Base-by-base conservation (phyloP, 1,139 yeast genomes). In the Hyphopichia pseudoburtonii region DNA sequence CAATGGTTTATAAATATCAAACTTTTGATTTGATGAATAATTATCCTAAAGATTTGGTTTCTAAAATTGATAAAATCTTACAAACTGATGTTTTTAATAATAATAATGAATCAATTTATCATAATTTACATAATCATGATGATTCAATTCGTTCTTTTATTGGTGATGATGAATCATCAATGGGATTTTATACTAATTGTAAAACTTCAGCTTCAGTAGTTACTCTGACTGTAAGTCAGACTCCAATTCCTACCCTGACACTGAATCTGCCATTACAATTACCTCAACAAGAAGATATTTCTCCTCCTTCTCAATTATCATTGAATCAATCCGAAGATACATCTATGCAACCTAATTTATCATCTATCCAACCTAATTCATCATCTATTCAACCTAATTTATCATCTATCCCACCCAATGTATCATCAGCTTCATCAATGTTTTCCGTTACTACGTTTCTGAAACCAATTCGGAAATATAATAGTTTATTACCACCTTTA, bases 21-120 rank as follows among this genome's bases (percentile, higher is more conserved):
- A 60, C 65, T 9, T 69, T 63, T 48, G 77, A 71, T 41, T 48
- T 64, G 34, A 60, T 52, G 52, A 57, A 65, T 43, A 70, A 70
- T 42, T 70, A 60, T 46, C 65, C 69, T 2, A 62, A 62, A 34
- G 60, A 59, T 29, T 39, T 67, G 44, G 42, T 58, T 24, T 38
- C 39, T 12, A 50, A 43, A 11, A 46, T 64, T 17, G 62, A 61
- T 25, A 23, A 21, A 48, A 51, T 8, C 4, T 10, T 19, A 9
- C 10, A 21, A 14, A 8, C 30, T 7, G 30, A 28, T 14, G 23
- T 21, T 21, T 21, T 21, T 17, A 9, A 10, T 14, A 35, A 17
- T 18, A 30, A 23, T 22, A 30, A 29, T 7, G 32, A 27, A 12
- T 21, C 31, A 6, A 36, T 31, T 5, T 31, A 15, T 21, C 18